Base-by-base conservation (phyloP, 2,329 filamentous ascomycete genomes). In the Xylariaceae sp. region DNA sequence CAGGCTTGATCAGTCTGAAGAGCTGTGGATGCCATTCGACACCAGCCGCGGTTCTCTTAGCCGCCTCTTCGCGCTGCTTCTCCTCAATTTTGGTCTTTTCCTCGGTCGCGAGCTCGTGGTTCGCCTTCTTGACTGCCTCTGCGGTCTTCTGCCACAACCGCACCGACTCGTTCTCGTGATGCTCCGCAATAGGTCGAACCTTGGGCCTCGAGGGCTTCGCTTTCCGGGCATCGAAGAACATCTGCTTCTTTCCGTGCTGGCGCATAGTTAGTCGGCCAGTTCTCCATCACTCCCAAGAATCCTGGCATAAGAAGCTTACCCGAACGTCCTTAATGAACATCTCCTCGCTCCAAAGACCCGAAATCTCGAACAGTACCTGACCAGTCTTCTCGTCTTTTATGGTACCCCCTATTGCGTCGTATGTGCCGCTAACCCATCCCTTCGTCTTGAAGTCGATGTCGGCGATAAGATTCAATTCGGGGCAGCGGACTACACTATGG, bases 401-500 rank as follows among this genome's bases (percentile, higher is more conserved):
- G 47, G 81, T 86, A 7, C 94, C 94, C 7, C 91, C 92, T 68
- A 99, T 96, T 44, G 92, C 91, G 71, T 99, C 97, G 76, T 99
- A 99, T 1, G 90, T 94, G 6, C 94, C 94, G 55, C 91, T 88
- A 65, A 99, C 93, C 83, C 95, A 99, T 4, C 94, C 94, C 76
- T 97, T 97, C 55, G 91, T 95, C 78, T 97, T 97, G 82, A 99
- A 99, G 66, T 99, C 94, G 62, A 99, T 86, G 72, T 99, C 93
- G 61, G 92, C 93, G 30, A 86, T 83, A 15, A 99, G 80, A 59
- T 92, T 88, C 15, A 91, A 83, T 73, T 97, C 93, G 0, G 93
- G 91, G 73, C 94, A 97, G 65, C 88, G 84, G 17, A 99, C 90
- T 68, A 92, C 90, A 73, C 92, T 96, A 77, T 96, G 92, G 73